Percentiles rank a stretch among this genome's conserved stretches.
Conservation (phyloP, 768 basidiomycete species). For the Kockovaella imperatae region DNA sequence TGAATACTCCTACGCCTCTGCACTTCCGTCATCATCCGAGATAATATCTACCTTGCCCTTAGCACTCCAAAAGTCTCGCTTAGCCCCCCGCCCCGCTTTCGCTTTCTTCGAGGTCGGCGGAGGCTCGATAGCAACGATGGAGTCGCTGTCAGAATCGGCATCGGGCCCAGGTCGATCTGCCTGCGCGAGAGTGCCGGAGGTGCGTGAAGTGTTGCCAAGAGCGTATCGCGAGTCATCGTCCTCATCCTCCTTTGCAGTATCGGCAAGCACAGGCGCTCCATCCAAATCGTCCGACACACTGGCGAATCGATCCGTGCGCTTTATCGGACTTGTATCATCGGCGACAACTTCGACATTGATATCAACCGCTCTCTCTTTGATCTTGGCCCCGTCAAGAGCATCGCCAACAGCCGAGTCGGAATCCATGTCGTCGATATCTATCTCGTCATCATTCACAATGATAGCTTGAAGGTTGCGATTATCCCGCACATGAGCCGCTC, state of each 20-base stretch:
- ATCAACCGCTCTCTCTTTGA: constrained; percentile 5
- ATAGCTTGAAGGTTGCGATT: constrained; percentile 11
- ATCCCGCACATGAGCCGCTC: neutral
- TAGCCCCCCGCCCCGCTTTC: too few species aligned
- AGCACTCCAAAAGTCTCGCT: too few species aligned
- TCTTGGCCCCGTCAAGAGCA: constrained; percentile 12
- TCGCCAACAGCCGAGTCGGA: constrained; percentile 2
- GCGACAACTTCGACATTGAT: constrained; percentile 1
- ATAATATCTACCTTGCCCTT: too few species aligned
- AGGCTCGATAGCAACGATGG: too few species aligned
- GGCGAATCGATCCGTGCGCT: neutral
- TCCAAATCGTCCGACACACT: constrained; percentile 4
- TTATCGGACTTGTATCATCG: neutral
- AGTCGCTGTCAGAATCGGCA: too few species aligned
- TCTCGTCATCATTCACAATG: constrained; percentile 25
- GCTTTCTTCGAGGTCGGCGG: too few species aligned
- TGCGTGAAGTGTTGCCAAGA: too few species aligned
- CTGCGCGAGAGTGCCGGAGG: too few species aligned
- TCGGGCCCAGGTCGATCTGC: too few species aligned
- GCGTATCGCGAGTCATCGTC: constrained; percentile 25
- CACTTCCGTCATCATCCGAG: too few species aligned
- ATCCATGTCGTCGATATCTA: neutral
- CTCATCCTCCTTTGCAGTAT: constrained; percentile 3
- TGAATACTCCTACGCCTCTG: too few species aligned
- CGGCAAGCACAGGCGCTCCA: neutral